Base-by-base conservation (phyloP, 2,329 filamentous ascomycete genomes). In the Botrytis cinerea region DNA sequence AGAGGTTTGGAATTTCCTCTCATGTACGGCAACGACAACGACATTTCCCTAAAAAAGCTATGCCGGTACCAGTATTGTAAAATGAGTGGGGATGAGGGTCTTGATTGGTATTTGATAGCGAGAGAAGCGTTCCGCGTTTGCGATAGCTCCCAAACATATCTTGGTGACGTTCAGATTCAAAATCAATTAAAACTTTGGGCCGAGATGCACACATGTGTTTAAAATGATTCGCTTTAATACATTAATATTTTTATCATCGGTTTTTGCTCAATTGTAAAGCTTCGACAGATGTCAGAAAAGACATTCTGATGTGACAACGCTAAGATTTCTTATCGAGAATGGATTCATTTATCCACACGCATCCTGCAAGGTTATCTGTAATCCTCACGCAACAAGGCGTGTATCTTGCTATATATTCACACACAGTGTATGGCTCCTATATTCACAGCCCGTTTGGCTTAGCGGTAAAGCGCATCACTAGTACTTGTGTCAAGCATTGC, bases 381-480 rank as follows among this genome's bases (percentile, higher is more conserved):
- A n/a, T 54, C 25, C 12, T n/a, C 12, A 54, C 25, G 48, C 5
- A 38, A 9, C 8, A 38, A 38, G 38, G 5, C 7, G 7, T 1
- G 8, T 1, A 18, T 9, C 1, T 7, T 16, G 7, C 1, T 35
- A n/a, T 28, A 62, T 62, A 43, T 28, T 20, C 1, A 4, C 7
- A 62, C 2, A 38, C 4, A 12, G 4, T 12, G 0, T 0, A 0
- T 0, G 0, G 0, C 0, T 16, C 4, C 0, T 7, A 32, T 7
- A 16, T 6, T 2, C 1, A 25, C 4, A 46, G 61, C 64, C 64
- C 64, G 64, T 68, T 68, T 68, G 64, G 64, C 64, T 68, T 54
- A 68, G 64, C 64, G 64, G 46, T 68, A 54, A 68, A 68, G 64
- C 64, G 64, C 64, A 68, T 68, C 64, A 68, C 64, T 63, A 63